Evolutionary conservation across 768 basidiomycete species (phyloP).

Genomic region (Gymnopilus junonius): DNA sequence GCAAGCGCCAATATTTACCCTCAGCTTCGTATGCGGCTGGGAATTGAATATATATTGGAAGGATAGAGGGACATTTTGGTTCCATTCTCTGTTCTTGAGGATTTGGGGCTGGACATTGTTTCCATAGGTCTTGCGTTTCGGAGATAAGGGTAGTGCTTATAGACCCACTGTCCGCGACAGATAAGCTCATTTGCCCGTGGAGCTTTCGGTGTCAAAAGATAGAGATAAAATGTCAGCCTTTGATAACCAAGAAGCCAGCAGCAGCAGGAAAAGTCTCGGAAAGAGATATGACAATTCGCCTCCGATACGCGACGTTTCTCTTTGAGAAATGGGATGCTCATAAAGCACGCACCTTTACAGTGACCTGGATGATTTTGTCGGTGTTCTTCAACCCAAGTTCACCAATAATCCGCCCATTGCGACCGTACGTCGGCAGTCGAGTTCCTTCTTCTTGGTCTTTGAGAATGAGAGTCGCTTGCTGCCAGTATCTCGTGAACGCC

Average conservation of each 20-base stretch:
- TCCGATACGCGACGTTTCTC: too few species aligned
- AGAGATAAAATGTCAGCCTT: conserved; percentile 6
- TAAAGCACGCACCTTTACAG: conserved; percentile 41
- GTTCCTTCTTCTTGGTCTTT: conserved; percentile 38
- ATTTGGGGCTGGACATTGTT: conserved; percentile 15
- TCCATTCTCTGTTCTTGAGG: background rate
- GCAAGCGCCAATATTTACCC: conserved; percentile 34
- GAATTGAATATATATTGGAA: conserved; percentile 41
- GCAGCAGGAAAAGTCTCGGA: background rate
- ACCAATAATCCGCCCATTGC: conserved; percentile 36
- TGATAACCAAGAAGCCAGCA: background rate
- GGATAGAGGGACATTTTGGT: conserved; percentile 39
- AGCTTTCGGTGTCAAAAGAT: conserved; percentile 29
- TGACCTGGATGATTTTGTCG: conserved; percentile 35
- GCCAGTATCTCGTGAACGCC: conserved; percentile 36
- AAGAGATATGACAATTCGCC: too few species aligned
- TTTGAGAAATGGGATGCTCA: too few species aligned
- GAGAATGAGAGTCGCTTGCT: conserved; percentile 39
- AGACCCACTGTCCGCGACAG: conserved; percentile 39
- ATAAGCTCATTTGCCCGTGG: conserved; percentile 38
- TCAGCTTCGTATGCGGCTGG: conserved; percentile 36
- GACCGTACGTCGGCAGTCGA: conserved; percentile 39
- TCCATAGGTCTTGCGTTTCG: conserved; percentile 35
- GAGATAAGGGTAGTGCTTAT: conserved; percentile 32
- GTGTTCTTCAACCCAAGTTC: conserved; percentile 37